Base-by-base conservation (phyloP, 208 protist species). In the Leishmania tropica region DNA sequence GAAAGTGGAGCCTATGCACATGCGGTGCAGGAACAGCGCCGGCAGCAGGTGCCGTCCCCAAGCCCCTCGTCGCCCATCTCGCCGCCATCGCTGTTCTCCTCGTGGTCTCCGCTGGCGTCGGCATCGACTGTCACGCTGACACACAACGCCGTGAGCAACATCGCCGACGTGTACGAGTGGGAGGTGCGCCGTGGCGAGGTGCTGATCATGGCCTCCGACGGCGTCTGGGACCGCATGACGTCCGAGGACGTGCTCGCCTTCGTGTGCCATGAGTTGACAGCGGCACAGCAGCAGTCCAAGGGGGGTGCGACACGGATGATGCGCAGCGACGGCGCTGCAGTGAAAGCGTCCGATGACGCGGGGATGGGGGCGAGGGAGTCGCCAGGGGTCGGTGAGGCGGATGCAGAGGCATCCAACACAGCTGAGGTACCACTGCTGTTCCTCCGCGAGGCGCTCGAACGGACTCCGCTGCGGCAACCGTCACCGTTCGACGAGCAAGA, bases 181-280 rank as follows among this genome's bases (percentile, higher is more conserved):
- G 81, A 89, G 31, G 76, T 97, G n/a, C 78, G 75, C 13, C 84
- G 83, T 0, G 88, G 87, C 24, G 91, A 95, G 47, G 96, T 97
- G 87, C 78, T 98, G 35, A 75, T 97, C 37, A 78, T 97, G 0
- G 94, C 91, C 4, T 93, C 89, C 19, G 90, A 95, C 60, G 94
- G 95, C 31, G 75, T 98, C 65, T 98, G 95, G 95, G 92, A 96
- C 65, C 47, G 76, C 76, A 90, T 98, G 79, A 81, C 56, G 7
- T 89, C 91, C 19, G 84, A 90, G 78, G 89, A 88, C 35, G 95
- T 87, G 11, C 82, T 93, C 31, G 45, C 74, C 15, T 93, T 96
- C 75, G 92, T 96, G 13, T 78, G 85, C 15, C 37, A 78, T 24
- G 68, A 11, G 19, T 58, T 85, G 1, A 64, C 70, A 15, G 28